Conservation (phyloP, 176 grass and related monocot genomes). For the Aechmea fasciata region DNA sequence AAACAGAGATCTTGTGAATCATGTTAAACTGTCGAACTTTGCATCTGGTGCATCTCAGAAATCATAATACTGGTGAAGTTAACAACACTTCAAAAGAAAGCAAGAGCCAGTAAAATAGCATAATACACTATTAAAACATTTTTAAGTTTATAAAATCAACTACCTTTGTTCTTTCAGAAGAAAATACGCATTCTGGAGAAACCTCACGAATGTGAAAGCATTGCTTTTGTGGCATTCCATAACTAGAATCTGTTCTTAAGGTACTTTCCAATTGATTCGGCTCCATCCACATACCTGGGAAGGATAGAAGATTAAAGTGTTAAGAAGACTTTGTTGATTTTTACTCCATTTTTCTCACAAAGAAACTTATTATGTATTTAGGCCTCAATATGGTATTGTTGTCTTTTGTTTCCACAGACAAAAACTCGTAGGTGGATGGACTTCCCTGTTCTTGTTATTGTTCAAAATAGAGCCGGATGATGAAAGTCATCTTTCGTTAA, state of each 20-base stretch:
- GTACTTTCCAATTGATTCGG: conserved; percentile 46
- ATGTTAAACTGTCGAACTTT: too few relatives aligned
- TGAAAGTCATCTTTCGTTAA: too few relatives aligned
- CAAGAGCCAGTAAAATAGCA: background rate
- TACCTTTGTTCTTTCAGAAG: conserved; percentile 84
- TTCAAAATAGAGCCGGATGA: too few relatives aligned
- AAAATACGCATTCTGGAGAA: conserved; percentile 77
- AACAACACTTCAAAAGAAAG: background rate
- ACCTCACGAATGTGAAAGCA: conserved; percentile 49
- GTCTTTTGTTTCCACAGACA: too few relatives aligned
- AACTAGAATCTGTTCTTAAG: conserved; percentile 24
- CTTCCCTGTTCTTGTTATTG: too few relatives aligned
- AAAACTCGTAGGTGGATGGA: too few relatives aligned
- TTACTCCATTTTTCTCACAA: too few relatives aligned
- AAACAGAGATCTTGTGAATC: background rate
- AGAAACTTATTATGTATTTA: too few relatives aligned
- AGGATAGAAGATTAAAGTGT: conserved; percentile 15
- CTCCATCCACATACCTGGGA: conserved; percentile 50
- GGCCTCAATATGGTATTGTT: too few relatives aligned
- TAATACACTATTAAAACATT: background rate
- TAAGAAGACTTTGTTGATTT: background rate
- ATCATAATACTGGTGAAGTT: background rate
- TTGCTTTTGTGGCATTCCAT: conserved; percentile 24
- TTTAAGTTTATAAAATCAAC: background rate
- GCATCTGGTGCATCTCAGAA: background rate